Evolutionary conservation across 345 rosid genomes (phyloP), one percentile per base, ranked within the genome.

Genomic region (Aegle marmelos): DNA sequence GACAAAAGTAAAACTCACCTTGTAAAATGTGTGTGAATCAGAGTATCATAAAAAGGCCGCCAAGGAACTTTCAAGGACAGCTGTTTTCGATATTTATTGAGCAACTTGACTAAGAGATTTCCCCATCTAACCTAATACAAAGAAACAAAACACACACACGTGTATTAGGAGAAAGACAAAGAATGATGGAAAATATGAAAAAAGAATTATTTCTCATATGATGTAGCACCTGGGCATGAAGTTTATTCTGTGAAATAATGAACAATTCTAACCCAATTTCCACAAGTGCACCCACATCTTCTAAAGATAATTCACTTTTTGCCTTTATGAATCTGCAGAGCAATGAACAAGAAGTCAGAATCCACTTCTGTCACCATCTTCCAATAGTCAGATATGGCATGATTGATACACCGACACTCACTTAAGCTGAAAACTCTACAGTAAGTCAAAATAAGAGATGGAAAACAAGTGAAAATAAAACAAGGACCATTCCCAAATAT

Each of bases 71-170:
- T 88, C 88, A 94, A 77, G 73, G 88, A 78, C 87, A 96, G 79
- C 88, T 89, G 91, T 88, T 89, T 92, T 50, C 90, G 89, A 64
- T 88, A 92, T 84, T 89, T 91, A 79, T 92, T 94, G 73, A 94
- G 89, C 79, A 96, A 61, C 83, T 90, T 90, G 80, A 90, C 93
- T 86, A 92, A 82, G 72, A 90, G 68, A 85, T 86, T 88, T 82
- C 99, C 97, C 99, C 99, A 96, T 87, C 99, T 89, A 86, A 94
- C 97, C 99, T 96, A 82, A 84, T 73, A 69, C 71, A 83, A 79
- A 75, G 58, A 48, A 76, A 80, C 31, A 39, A 70, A 53, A 77
- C 60, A 76, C 1, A 11, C 1, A 41, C 3, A 41, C 3, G 11
- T 2, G 67, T 65, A 58, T 1, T 73, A 57, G 50, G 56, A 58